Percentiles rank a stretch among this genome's conserved stretches.
phyloP scores from a whole-genome alignment of 1,139 yeast genomes.

The Nematodospora anomalae region DNA sequence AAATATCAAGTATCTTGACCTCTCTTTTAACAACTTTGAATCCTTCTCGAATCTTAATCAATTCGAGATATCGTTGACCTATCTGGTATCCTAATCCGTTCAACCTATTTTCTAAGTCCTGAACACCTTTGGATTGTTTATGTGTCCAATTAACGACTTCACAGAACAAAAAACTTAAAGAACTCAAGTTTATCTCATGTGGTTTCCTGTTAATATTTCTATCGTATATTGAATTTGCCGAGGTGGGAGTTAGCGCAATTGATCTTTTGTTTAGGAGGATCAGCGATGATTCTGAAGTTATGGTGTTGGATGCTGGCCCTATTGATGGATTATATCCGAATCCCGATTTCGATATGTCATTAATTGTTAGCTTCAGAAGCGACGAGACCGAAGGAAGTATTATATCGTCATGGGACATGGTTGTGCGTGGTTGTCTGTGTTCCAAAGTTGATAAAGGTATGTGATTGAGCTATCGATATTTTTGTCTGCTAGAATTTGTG shows the following conservation, averaged over 20 bases:
- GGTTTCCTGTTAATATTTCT: conserved; percentile 61
- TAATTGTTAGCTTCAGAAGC: conserved; percentile 35
- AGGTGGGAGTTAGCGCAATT: conserved; percentile 31
- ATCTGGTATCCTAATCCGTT: conserved; percentile 74
- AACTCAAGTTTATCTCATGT: conserved; percentile 64
- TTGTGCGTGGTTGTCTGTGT: conserved; percentile 10
- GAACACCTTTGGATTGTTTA: conserved; percentile 64
- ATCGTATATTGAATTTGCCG: conserved; percentile 58
- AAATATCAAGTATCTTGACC: conserved; percentile 66
- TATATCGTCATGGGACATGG: conserved; percentile 37
- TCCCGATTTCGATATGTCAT: conserved; percentile 35
- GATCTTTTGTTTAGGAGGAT: conserved; percentile 36
- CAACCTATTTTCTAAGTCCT: conserved; percentile 73
- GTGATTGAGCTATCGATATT: too few relatives aligned
- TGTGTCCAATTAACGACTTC: conserved; percentile 73
- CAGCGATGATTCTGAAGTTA: conserved; percentile 37
- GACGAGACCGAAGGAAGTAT: conserved; percentile 42
- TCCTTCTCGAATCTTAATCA: conserved; percentile 53
- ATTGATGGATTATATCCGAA: conserved; percentile 49
- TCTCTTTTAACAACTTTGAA: conserved; percentile 67
- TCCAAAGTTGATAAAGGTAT: neutral
- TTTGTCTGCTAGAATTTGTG: too few relatives aligned
- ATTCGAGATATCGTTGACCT: conserved; percentile 48
- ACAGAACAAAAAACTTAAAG: conserved; percentile 69
- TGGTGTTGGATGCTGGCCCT: conserved; percentile 43